Conservation (phyloP, 1,284 basidiomycete genomes). For the Apiotrichum porosum region DNA sequence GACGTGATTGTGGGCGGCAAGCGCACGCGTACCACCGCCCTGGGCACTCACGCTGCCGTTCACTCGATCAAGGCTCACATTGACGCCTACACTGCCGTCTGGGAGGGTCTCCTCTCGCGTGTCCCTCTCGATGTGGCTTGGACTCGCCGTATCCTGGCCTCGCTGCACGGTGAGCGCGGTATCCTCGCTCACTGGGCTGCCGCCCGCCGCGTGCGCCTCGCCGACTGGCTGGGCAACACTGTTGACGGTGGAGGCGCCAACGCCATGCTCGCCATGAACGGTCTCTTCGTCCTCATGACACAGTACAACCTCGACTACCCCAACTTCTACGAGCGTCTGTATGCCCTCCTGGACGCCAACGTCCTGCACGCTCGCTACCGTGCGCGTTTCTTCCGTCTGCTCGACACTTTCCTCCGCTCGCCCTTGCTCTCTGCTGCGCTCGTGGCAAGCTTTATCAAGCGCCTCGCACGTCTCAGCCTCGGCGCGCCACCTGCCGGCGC, state of each 20-base stretch:
- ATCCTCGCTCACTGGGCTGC: slow-evolving; percentile 42
- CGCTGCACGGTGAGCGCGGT: slow-evolving; percentile 41
- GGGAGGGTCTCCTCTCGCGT: slow-evolving; percentile 32
- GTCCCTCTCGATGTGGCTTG: slow-evolving; percentile 27
- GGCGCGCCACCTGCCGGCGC: slow-evolving; percentile 84
- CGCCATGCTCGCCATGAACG: slow-evolving; percentile 88
- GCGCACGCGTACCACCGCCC: slow-evolving; percentile 28
- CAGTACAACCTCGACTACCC: slow-evolving; percentile 97
- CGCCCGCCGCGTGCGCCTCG: slow-evolving; percentile 64
- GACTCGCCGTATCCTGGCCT: slow-evolving; percentile 38
- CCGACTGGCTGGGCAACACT: slow-evolving; percentile 89
- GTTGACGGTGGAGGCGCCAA: slow-evolving; percentile 81
- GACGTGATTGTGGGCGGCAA: slow-evolving; percentile 39
- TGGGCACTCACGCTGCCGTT: slow-evolving; percentile 34
- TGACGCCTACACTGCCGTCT: slow-evolving; percentile 32
- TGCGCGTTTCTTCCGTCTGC: slow-evolving; percentile 88
- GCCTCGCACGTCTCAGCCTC: slow-evolving; percentile 77
- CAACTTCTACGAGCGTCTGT: slow-evolving; percentile 89
- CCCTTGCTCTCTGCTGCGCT: slow-evolving; percentile 86
- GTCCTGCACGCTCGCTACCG: slow-evolving; percentile 89
- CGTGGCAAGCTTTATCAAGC: slow-evolving; percentile 90
- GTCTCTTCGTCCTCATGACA: slow-evolving; percentile 83
- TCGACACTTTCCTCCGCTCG: slow-evolving; percentile 83
- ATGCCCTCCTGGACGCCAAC: slow-evolving; percentile 77
- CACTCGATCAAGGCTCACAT: slow-evolving; percentile 32